phyloP scores from a whole-genome alignment of 164 flowering plant species.

The Aristolochia californica region DNA sequence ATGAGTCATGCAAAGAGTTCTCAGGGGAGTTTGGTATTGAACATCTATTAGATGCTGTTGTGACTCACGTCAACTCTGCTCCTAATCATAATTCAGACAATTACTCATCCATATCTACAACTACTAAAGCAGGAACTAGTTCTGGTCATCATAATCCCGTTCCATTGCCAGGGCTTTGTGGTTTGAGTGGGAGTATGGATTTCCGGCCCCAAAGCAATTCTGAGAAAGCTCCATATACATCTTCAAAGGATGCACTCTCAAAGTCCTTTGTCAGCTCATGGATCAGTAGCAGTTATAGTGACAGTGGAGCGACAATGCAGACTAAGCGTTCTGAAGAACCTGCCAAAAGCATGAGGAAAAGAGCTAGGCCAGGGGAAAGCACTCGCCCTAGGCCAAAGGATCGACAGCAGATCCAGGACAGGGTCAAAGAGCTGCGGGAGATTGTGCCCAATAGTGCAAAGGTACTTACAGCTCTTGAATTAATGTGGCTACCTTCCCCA shows the following conservation, averaged over 20 bases:
- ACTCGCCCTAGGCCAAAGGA: slow-evolving; percentile 82
- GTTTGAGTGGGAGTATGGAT: slow-evolving; percentile 20
- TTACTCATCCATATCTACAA: slow-evolving; percentile 29
- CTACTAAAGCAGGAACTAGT: slow-evolving; percentile 27
- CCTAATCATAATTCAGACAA: slow-evolving; percentile 30
- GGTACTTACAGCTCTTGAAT: slow-evolving; percentile 28
- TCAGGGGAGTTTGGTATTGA: slow-evolving; percentile 55
- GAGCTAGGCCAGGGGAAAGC: slow-evolving; percentile 79
- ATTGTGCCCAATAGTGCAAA: slow-evolving; percentile 71
- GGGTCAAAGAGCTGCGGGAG: slow-evolving; percentile 62
- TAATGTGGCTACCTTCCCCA: background rate
- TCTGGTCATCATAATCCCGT: slow-evolving; percentile 22
- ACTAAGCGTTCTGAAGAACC: slow-evolving; percentile 36
- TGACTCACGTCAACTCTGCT: slow-evolving; percentile 16
- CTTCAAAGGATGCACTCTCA: slow-evolving; percentile 23
- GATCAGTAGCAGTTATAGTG: slow-evolving; percentile 44
- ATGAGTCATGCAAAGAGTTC: slow-evolving; percentile 33
- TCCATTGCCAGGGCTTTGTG: slow-evolving; percentile 19
- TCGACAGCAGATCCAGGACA: slow-evolving; percentile 78
- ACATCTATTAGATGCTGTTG: slow-evolving; percentile 33
- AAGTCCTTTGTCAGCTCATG: slow-evolving; percentile 43
- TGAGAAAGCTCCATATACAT: slow-evolving; percentile 15
- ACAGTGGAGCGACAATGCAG: slow-evolving; percentile 16
- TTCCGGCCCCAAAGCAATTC: slow-evolving; percentile 13
- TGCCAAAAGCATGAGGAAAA: slow-evolving; percentile 42